Evolutionary conservation across 1,139 yeast species (phyloP), one percentile per base, ranked within the genome.

Genomic region (Scheffersomyces parashehatae): DNA sequence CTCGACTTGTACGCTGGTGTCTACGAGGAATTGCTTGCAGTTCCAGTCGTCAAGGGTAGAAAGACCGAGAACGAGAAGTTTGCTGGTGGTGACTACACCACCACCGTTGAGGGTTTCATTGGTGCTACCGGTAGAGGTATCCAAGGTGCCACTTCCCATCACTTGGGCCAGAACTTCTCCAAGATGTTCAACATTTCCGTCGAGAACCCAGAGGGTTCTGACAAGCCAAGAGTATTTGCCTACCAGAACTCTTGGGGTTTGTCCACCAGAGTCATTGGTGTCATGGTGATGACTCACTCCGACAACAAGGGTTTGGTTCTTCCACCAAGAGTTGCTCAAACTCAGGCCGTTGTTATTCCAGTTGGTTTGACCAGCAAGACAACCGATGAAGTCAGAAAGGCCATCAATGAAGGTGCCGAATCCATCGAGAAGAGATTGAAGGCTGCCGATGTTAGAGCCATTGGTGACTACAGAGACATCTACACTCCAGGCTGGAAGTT

Each of bases 211-310:
- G 88, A 86, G 49, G 95, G 91, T 41, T 66, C 88, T 14, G 95
- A 88, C 51, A 85, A 87, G 65, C 95, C 95, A 63, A 88, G 88
- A 73, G 74, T 90, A 40, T 81, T 73, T 59, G 97, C 95, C 29
- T 89, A 85, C 82, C 99, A 95, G 75, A 95, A 95, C 78, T 91
- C 98, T 9, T 95, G 99, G 99, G 99, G 99, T 71, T 77, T 93
- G 59, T 90, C 98, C 38, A 95, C 99, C 50, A 89, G 99, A 73
- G 95, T 87, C 52, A 91, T 95, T 65, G 99, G 99, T 78, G 99
- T 95, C 55, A 93, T 93, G 99, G 87, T 89, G 49, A 95, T 95
- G 99, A 83, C 90, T 48, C 99, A 95, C 68, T 90, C 98, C 35
- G 99, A 95, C 71, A 91, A 95, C 78, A 91, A 90, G 77, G 99